phyloP scores from a whole-genome alignment of 306 rosid species.

The Herpetospermum pedunculosum region DNA sequence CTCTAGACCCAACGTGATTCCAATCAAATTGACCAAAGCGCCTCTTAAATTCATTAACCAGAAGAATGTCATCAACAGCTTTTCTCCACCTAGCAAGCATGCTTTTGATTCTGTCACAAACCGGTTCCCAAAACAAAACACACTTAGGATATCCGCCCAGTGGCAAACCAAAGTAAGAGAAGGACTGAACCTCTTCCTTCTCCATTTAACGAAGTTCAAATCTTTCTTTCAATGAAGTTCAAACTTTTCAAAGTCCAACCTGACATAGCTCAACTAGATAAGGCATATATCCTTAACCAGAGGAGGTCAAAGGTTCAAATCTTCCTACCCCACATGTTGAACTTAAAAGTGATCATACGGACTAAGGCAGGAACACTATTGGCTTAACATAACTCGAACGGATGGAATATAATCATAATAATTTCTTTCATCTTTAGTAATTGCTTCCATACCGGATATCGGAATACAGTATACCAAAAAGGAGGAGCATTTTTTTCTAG shows the following conservation, averaged over 20 bases:
- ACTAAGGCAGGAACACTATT: not conserved
- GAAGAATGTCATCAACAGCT: not conserved
- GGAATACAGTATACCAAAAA: no score
- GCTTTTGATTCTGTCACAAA: not conserved
- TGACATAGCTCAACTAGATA: not conserved
- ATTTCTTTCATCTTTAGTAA: not conserved
- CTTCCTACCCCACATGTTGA: no score
- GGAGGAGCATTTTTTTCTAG: no score
- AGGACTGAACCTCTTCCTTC: not conserved
- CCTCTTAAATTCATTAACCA: not conserved
- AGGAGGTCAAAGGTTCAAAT: no score
- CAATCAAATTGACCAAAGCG: not conserved
- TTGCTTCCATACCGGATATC: not conserved
- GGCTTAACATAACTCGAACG: not conserved
- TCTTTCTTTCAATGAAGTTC: not conserved
- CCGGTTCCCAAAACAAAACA: not conserved
- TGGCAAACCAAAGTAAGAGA: no score
- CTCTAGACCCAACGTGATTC: not conserved
- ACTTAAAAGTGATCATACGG: no score
- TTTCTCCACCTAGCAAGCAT: not conserved
- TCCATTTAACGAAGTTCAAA: not conserved
- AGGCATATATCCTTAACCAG: no score
- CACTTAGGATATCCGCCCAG: no score
- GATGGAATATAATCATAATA: not conserved
- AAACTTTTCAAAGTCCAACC: not conserved